Evolutionary conservation across 306 rosid genomes (phyloP).

Genomic region (Mucuna pruriens): DNA sequence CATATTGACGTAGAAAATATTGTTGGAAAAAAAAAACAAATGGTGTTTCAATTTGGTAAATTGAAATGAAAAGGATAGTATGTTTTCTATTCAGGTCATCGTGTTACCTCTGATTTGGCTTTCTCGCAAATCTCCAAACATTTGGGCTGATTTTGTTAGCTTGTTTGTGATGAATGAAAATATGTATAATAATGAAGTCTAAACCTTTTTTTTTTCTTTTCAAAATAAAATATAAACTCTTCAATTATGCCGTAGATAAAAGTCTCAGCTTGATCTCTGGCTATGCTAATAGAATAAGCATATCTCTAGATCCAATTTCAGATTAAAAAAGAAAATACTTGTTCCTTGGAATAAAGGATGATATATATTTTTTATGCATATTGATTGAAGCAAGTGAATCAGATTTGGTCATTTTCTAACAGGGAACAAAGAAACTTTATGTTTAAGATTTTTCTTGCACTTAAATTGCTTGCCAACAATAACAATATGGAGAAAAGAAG

Average conservation of each 20-base stretch:
- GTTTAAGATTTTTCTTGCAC: not conserved
- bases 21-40: not conserved
- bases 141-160: not conserved
- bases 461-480: not conserved
- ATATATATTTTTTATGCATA: not conserved
- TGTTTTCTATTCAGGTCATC: not conserved
- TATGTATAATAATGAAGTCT: not conserved
- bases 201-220: not conserved
- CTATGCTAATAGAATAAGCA: too few relatives aligned
- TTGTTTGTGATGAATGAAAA: slow-evolving; percentile 9
- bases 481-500: not conserved
- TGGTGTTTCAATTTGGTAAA: slow-evolving; percentile 4
- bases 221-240: not conserved
- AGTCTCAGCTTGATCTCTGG: too few relatives aligned
- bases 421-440: not conserved
- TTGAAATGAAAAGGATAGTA: not conserved
- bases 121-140: not conserved
- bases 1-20: not conserved
- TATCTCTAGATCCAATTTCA: too few relatives aligned
- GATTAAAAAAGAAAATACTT: too few relatives aligned
- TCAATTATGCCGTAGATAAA: too few relatives aligned
- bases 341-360: not conserved
- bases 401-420: too few relatives aligned
- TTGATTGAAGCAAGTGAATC: not conserved
- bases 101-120: not conserved